A percentile compares a stretch with the other conserved stretches of the same genome.
phyloP scores from a whole-genome alignment of 345 rosid genomes.

The Syzygium aqueum region DNA sequence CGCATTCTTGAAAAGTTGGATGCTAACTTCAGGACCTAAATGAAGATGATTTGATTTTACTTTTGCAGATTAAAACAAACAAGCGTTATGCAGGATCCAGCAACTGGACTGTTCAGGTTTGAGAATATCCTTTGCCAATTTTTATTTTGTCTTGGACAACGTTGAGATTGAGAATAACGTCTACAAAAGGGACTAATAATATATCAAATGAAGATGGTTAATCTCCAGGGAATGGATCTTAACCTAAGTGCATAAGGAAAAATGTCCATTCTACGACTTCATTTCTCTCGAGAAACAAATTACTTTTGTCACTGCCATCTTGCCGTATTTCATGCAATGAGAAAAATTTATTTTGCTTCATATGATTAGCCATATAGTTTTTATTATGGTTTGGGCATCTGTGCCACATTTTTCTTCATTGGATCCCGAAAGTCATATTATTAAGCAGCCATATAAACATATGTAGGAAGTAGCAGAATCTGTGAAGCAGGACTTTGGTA shows the following conservation, averaged over 20 bases:
- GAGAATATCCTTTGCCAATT: not conserved
- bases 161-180: not conserved
- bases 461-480: slow-evolving; percentile 86
- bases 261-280: not conserved
- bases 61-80: slow-evolving; percentile 67
- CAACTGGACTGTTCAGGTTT: slow-evolving; percentile 97
- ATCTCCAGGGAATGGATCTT: not conserved
- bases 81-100: slow-evolving; percentile 86
- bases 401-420: not conserved
- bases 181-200: not conserved
- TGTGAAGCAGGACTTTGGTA: slow-evolving; percentile 78
- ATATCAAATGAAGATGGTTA: not conserved
- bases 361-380: not conserved
- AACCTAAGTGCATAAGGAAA: not conserved
- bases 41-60: not conserved
- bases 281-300: not conserved
- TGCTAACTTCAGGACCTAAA: not conserved
- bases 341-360: not conserved
- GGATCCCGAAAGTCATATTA: not conserved
- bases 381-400: not conserved
- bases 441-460: slow-evolving; percentile 3
- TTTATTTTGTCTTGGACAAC: not conserved
- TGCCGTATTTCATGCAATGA: not conserved
- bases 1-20: not conserved
- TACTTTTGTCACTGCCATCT: not conserved